A percentile compares a stretch with the other conserved stretches of the same genome.
Conservation (phyloP, 2,329 filamentous ascomycete species). For the Decorospora gaudefroyi region DNA sequence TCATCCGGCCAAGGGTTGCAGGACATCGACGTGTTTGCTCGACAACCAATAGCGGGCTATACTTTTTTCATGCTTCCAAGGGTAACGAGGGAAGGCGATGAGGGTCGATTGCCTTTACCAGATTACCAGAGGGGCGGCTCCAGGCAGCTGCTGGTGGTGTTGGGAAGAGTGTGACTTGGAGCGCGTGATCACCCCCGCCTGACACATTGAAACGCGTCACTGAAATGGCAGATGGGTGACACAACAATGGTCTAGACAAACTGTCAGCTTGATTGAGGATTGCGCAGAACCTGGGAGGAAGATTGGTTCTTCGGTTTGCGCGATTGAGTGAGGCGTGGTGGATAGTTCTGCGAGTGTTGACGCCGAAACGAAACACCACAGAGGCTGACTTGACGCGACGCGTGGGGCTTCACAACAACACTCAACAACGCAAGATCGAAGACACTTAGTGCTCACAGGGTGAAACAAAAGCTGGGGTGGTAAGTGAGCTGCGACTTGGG, state of each 20-base stretch:
- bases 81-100: no score
- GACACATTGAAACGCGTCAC: slow-evolving; percentile 12
- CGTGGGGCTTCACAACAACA: slow-evolving; percentile 20
- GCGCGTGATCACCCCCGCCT: slow-evolving; percentile 19
- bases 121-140: no score
- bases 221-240: neutral
- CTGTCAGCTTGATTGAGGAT: neutral
- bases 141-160: no score
- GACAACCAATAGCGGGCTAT: neutral
- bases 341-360: slow-evolving; percentile 12
- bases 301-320: neutral
- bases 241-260: neutral
- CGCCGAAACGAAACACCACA: slow-evolving; percentile 33
- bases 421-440: slow-evolving; percentile 8
- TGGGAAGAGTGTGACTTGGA: slow-evolving; percentile 15
- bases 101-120: no score
- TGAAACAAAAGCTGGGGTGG: neutral
- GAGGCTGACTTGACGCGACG: slow-evolving; percentile 13
- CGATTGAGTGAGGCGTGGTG: neutral
- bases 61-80: neutral
- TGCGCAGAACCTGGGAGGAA: neutral
- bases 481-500: neutral
- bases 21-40: neutral
- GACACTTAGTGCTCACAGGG: neutral
- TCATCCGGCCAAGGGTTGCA: neutral